Conservation (phyloP, 768 basidiomycete genomes). For the Gyrodon lividus region DNA sequence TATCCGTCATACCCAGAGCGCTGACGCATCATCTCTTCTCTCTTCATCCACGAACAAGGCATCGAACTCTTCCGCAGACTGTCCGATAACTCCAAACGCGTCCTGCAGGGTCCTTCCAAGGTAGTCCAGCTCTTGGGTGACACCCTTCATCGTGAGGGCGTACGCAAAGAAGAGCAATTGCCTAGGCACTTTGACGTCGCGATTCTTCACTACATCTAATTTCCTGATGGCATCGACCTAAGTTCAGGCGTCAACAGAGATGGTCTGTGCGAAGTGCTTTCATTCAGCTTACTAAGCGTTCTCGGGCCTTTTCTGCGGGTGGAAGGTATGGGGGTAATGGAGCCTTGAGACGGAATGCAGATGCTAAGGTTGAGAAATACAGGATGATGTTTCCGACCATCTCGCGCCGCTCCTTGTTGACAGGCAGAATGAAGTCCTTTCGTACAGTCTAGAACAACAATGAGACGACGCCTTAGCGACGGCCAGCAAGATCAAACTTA, state of each 20-base stretch:
- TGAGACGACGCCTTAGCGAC: background rate
- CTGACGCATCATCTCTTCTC: slow-evolving; percentile 1
- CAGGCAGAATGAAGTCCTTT: slow-evolving; percentile 86
- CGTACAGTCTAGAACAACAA: slow-evolving; percentile 59
- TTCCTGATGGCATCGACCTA: slow-evolving; percentile 81
- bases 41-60: slow-evolving; percentile 52
- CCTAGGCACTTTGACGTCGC: slow-evolving; percentile 76
- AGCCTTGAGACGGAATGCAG: slow-evolving; percentile 80
- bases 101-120: slow-evolving; percentile 81
- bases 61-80: slow-evolving; percentile 80
- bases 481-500: slow-evolving; percentile 31
- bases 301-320: slow-evolving; percentile 83
- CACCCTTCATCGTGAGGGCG: slow-evolving; percentile 90
- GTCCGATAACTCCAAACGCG: slow-evolving; percentile 91
- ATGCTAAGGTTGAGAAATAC: slow-evolving; percentile 77
- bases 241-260: background rate
- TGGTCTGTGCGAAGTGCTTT: background rate
- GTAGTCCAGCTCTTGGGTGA: slow-evolving; percentile 83
- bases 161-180: slow-evolving; percentile 95
- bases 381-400: slow-evolving; percentile 96
- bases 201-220: slow-evolving; percentile 84
- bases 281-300: slow-evolving; percentile 58
- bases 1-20: slow-evolving; percentile 15
- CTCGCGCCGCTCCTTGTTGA: slow-evolving; percentile 84
- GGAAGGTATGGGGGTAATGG: slow-evolving; percentile 97